Evolutionary conservation across 768 basidiomycete genomes (phyloP).

Genomic region (Naematelia aurantialba): DNA sequence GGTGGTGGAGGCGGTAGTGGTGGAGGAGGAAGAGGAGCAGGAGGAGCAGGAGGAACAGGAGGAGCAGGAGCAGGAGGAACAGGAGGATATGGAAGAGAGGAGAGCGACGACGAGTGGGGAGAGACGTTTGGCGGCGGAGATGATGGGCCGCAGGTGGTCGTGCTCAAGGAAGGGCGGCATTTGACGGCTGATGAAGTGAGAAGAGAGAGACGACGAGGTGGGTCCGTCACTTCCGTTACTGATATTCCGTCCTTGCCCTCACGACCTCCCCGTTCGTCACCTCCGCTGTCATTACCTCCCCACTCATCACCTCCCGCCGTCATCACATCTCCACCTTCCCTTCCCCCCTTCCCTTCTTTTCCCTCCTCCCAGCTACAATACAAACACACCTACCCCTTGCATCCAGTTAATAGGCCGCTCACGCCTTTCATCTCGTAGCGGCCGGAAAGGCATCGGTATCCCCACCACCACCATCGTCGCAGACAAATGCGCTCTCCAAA

Average conservation of each 20-base stretch:
- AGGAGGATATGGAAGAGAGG: conserved; percentile 57
- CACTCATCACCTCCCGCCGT: neutral
- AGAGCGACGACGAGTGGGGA: conserved; percentile 65
- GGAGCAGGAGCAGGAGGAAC: conserved; percentile 10
- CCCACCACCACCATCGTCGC: conserved; percentile 8
- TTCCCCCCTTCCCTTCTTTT: too few species aligned
- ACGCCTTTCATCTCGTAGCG: conserved; percentile 16
- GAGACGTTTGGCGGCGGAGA: conserved; percentile 53
- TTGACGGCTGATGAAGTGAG: conserved; percentile 72
- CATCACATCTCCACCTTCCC: too few species aligned
- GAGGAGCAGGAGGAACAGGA: too few species aligned
- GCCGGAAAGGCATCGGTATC: conserved; percentile 22
- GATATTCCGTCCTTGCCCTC: neutral
- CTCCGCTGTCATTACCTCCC: conserved; percentile 10
- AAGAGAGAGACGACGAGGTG: conserved; percentile 53
- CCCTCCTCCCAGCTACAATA: too few species aligned
- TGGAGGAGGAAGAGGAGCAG: too few species aligned
- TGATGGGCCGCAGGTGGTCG: conserved; percentile 84
- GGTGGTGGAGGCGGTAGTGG: too few species aligned
- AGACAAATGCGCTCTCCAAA: neutral
- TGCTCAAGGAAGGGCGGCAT: conserved; percentile 83
- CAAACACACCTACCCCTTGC: too few species aligned
- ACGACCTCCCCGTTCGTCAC: neutral
- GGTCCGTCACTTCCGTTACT: too few species aligned
- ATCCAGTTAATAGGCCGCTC: too few species aligned